Conservation (phyloP, 148 eudicot genomes). For the Heliosperma pusillum region DNA sequence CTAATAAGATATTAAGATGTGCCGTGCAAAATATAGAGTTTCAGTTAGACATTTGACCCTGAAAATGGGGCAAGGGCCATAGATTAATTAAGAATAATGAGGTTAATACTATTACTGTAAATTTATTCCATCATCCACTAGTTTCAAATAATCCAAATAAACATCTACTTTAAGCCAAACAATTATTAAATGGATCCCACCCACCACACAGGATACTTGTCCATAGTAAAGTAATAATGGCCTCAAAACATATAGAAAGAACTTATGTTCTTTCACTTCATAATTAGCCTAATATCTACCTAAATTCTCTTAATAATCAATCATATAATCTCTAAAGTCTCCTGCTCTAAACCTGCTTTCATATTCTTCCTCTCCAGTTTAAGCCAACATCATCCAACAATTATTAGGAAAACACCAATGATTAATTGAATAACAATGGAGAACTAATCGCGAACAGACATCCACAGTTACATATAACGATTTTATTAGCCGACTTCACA, state of each 20-base stretch:
- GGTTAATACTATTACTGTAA: slow-evolving; percentile 10
- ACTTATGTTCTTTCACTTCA: slow-evolving; percentile 16
- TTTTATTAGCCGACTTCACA: not conserved
- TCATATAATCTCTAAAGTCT: not conserved
- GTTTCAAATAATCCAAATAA: slow-evolving; percentile 24
- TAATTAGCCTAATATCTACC: slow-evolving; percentile 21
- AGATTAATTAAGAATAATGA: not conserved
- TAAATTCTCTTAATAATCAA: slow-evolving; percentile 4
- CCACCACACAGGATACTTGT: slow-evolving; percentile 26
- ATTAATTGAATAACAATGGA: not conserved
- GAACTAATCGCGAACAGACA: not conserved
- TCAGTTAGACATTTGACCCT: not conserved
- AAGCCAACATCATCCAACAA: not conserved
- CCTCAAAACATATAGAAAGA: slow-evolving; percentile 9
- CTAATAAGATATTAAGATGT: not conserved
- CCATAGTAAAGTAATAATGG: slow-evolving; percentile 20
- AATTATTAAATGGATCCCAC: slow-evolving; percentile 29
- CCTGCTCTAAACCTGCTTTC: slow-evolving; percentile 1
- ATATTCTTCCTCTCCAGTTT: slow-evolving; percentile 11
- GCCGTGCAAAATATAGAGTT: not conserved
- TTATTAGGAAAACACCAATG: not conserved
- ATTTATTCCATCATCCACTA: slow-evolving; percentile 25
- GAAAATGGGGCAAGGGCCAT: not conserved
- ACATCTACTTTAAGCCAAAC: slow-evolving; percentile 19
- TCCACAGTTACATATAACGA: not conserved